Evolutionary conservation across 140 eudicot genomes (phyloP), one percentile per base, ranked within the genome.

Genomic region (Ambrosia hybrid): DNA sequence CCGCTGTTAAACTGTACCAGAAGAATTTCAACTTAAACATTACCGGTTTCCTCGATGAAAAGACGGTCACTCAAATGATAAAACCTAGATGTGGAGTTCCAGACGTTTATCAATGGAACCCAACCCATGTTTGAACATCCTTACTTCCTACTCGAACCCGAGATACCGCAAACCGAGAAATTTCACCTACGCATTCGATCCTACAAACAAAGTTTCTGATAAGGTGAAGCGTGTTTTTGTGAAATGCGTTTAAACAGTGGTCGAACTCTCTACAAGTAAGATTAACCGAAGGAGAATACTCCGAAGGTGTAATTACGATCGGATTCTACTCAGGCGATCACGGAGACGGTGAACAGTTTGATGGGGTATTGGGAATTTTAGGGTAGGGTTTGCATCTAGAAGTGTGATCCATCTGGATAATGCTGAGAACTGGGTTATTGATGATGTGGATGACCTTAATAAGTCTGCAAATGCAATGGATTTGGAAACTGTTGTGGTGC

Each of bases 61-160:
- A 67, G 1, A 91, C 97, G 5, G 21, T 88, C 8, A 62, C 66
- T 0, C 92, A 82, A 14, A 83, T 91, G 74, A n/a, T 80, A 0
- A 69, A 51, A 38, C 97, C 97, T 0, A 75, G 97, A 66, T 91
- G 97, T 53, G 97, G 97, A 6, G 88, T 88, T 3, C 73, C 97
- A 4, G 97, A 91, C 56, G 58, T n/a, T 86, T 17, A 79, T 88
- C 57, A 84, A 91, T 39, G 96, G 96, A n/a, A 62, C 89, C 0
- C 80, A 71, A 17, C 56, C 84, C 0, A 88, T 88, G 97, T 79
- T 82, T 30, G 39, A 1, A 4, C 39, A 37, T 73, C 87, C n/a
- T 89, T 89, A 30, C 86, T 87, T 60, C 91, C 91, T 4, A 83
- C 80, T 37, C 36, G 39, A 16, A 91, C 96, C 6, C 80, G 86